Base-by-base conservation (phyloP, 768 basidiomycete species). In the Tremella fuciformis region DNA sequence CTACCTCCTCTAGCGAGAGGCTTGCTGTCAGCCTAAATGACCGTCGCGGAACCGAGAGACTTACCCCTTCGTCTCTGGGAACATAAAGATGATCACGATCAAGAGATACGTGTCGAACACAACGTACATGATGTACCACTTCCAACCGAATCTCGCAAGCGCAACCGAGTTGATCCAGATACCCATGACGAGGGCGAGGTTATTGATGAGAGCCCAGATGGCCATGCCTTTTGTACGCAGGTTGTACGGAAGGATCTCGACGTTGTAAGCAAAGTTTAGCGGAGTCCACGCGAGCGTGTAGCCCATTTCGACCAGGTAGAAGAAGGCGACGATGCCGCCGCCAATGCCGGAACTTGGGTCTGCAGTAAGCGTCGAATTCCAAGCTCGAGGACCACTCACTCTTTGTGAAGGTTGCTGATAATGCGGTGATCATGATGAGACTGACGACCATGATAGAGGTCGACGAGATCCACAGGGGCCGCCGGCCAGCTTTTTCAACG, bases 401-500 rank as follows among this genome's bases (percentile, higher is more conserved):
- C 18, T 9, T 24, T 7, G 24, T 15, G 25, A 13, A 34, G 11
- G 29, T 34, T 34, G 29, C 29, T 11, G 29, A 34, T 1, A 66
- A 42, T 15, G 46, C 65, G 2, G 65, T 60, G 19, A 63, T 44
- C 40, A 58, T 39, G 42, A 37, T 40, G 52, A 63, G 61, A 22
- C 11, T 34, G 47, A 58, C 47, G 26, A 66, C 37, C 58, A 65
- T 50, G 37, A 56, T 41, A n/a, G 37, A 34, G 44, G 37, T 38
- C n/a, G 61, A 44, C 13, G 50, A 44, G 46, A 71, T 18, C 37
- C 67, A 65, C 6, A 66, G 50, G 19, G 50, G 52, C 21, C 66
- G 58, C 9, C 54, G 44, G 18, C 56, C 53, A 9, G 60, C 50
- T 46, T 50, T 37, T 56, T 69, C 57, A 50, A 54, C 2, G 38